Base-by-base conservation (phyloP, 192 early-diverging fungal genomes). In the Rhizophagus prolifer region DNA sequence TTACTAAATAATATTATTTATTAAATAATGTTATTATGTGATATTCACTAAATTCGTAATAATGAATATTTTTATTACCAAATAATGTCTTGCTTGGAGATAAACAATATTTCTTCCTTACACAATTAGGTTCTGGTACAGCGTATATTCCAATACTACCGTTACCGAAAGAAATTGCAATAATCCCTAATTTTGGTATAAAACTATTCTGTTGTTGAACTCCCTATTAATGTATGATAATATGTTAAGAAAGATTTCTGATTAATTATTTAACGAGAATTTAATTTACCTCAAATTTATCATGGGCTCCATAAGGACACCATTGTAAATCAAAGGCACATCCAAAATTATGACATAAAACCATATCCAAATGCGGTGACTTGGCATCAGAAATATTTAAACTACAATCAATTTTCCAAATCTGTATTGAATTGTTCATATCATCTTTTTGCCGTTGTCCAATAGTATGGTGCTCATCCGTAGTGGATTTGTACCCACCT, bases 301-400 rank as follows among this genome's bases (percentile, higher is more conserved):
- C 81, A 71, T 84, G 79, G 6, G 81, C 72, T 7, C 85, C 85
- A 59, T 84, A 84, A 30, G 83, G 83, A 69, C 83, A 84, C 85
- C 85, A 86, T 58, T 79, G 74, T 54, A 84, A 47, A 36, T 82
- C 79, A 46, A 66, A 70, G 8, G 77, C 58, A 28, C 76, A 61
- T 1, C 85, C 85, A 70, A 30, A 79, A 36, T 82, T 79, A 70
- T 86, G 85, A 7, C 79, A 70, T n/a, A 86, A 72, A 69, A 83
- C 84, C 12, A 86, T 44, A 58, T 82, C 85, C 44, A 86, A 66
- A 14, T 58, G 61, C 19, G 83, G 81, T 14, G 34, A 25, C 30
- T 73, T 8, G 2, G 10, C 21, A 13, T 60, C 28, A 36, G 36
- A 23, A 60, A n/a, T 3, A 47, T 75, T 31, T 34, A 58, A 19